phyloP scores from a whole-genome alignment of 2,329 filamentous ascomycete genomes.

The Penicillium hesseltinei region DNA sequence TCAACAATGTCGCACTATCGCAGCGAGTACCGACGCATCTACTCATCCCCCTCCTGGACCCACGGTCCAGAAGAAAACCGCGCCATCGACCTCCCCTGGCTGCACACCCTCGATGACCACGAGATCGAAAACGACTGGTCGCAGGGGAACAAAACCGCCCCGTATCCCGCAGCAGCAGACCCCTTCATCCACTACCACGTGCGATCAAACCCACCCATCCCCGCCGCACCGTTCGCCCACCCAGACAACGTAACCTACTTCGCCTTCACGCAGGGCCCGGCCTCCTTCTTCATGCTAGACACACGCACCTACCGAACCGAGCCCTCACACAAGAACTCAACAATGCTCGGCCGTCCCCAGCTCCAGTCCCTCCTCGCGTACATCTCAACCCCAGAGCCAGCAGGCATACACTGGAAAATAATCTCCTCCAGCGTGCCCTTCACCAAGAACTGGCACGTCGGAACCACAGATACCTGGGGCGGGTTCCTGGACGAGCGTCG shows the following conservation, averaged over 20 bases:
- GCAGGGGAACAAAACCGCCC: conserved; percentile 71
- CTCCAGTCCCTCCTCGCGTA: conserved; percentile 76
- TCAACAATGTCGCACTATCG: conserved; percentile 72
- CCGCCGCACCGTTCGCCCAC: conserved; percentile 49
- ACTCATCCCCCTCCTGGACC: conserved; percentile 87
- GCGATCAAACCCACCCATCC: conserved; percentile 72
- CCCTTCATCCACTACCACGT: conserved; percentile 87
- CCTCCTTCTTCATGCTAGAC: conserved; percentile 91
- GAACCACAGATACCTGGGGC: conserved; percentile 87
- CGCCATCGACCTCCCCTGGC: conserved; percentile 72
- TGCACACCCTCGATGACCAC: conserved; percentile 94
- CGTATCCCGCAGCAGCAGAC: conserved; percentile 76
- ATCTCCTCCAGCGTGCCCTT: conserved; percentile 88
- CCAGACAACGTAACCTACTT: conserved; percentile 74
- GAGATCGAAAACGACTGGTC: conserved; percentile 93
- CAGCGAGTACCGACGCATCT: conserved; percentile 91
- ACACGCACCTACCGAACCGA: conserved; percentile 78
- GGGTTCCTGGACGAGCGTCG: conserved; percentile 81
- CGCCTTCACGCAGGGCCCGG: conserved; percentile 83
- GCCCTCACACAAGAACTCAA: conserved; percentile 59
- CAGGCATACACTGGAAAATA: conserved; percentile 88
- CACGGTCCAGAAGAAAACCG: conserved; percentile 62
- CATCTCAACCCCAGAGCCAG: conserved; percentile 68
- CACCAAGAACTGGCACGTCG: conserved; percentile 95
- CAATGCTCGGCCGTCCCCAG: conserved; percentile 82